A percentile compares a stretch with the other conserved stretches of the same genome.
Evolutionary conservation across 805 yeast genomes (phyloP).

Genomic region (Saccharomycopsis fibuligera): DNA sequence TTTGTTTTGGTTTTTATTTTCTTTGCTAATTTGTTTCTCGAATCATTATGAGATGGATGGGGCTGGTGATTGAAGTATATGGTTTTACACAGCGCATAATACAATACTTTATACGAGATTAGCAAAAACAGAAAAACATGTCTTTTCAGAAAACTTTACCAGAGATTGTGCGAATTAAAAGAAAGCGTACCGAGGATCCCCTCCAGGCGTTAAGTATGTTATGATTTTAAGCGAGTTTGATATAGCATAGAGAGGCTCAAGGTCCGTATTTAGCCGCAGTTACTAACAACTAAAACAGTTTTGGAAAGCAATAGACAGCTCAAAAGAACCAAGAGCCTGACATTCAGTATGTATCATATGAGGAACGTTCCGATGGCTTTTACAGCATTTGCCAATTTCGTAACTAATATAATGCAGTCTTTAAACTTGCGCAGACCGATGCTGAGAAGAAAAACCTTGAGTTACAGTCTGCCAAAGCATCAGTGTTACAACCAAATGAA

Average conservation of each 20-base stretch:
- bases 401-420: slow-evolving; percentile 28
- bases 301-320: slow-evolving; percentile 29
- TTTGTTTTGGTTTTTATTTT: too few species aligned
- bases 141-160: slow-evolving; percentile 32
- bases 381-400: neutral
- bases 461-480: neutral
- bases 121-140: too few species aligned
- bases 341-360: slow-evolving; percentile 23
- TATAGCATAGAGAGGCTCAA: neutral
- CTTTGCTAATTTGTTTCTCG: too few species aligned
- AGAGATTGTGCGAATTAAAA: slow-evolving; percentile 70
- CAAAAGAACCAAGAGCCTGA: slow-evolving; percentile 35
- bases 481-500: neutral
- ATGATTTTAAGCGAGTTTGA: too few species aligned
- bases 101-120: too few species aligned
- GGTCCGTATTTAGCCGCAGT: neutral
- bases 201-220: slow-evolving; percentile 59
- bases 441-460: slow-evolving; percentile 23
- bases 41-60: too few species aligned
- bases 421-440: slow-evolving; percentile 45
- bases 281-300: slow-evolving; percentile 22
- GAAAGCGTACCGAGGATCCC: slow-evolving; percentile 84
- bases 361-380: neutral
- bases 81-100: too few species aligned
- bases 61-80: too few species aligned